Evolutionary conservation across 2,329 filamentous ascomycete species (phyloP).

Genomic region (Phaeosphaeria sp.): DNA sequence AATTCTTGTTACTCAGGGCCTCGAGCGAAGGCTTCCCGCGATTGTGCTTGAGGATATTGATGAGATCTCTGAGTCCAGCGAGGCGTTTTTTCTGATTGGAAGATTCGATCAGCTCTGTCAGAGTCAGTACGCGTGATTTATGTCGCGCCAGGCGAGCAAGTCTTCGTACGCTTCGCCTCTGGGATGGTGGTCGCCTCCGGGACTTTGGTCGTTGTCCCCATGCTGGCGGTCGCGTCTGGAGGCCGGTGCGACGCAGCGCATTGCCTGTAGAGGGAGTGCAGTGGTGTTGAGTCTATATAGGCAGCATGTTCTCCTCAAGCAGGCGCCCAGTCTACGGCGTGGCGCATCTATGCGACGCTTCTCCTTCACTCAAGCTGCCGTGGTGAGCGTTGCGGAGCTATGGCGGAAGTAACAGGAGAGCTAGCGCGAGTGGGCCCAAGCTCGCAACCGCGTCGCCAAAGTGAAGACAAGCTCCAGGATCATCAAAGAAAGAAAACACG

Average conservation of each 20-base stretch:
- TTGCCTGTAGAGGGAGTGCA: constrained; percentile 6
- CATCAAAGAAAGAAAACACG: constrained; percentile 26
- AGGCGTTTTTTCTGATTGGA: constrained; percentile 51
- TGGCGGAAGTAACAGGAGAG: constrained; percentile 23
- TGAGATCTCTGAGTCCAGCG: constrained; percentile 62
- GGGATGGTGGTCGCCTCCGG: constrained; percentile 35
- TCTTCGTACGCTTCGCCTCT: constrained; percentile 42
- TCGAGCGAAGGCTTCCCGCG: constrained; percentile 51
- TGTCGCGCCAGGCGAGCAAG: neutral
- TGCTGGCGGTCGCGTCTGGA: constrained; percentile 18
- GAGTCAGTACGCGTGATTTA: constrained; percentile 26
- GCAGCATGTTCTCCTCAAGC: neutral
- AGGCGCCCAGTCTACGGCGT: neutral
- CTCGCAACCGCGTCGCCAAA: constrained; percentile 33
- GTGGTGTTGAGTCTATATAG: neutral
- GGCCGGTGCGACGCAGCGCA: constrained; percentile 10
- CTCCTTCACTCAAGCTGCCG: neutral
- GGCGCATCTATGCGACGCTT: neutral
- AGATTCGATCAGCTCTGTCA: constrained; percentile 39
- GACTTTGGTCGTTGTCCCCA: constrained; percentile 24
- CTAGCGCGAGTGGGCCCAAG: constrained; percentile 23
- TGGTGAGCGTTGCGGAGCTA: constrained; percentile 19
- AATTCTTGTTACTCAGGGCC: constrained; percentile 74
- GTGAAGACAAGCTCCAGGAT: constrained; percentile 23
- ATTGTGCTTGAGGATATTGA: constrained; percentile 62